Conservation (phyloP, 805 yeast genomes). For the Myxozyma lipomycoides region DNA sequence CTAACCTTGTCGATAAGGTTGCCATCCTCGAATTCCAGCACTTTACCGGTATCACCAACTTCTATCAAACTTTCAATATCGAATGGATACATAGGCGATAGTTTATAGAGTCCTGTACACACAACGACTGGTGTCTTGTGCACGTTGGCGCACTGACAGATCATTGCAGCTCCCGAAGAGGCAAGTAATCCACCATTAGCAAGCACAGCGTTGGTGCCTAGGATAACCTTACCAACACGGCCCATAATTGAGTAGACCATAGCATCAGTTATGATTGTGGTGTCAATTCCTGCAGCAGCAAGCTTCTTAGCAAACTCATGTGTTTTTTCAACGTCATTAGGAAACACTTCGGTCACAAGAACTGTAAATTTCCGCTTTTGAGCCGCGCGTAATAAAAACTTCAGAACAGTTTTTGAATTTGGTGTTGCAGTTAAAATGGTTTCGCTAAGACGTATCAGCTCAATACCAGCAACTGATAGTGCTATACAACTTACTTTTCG, state of each 20-base stretch:
- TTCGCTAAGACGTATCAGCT: slow-evolving; percentile 35
- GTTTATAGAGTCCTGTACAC: slow-evolving; percentile 88
- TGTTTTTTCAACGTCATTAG: slow-evolving; percentile 75
- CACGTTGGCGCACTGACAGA: slow-evolving; percentile 93
- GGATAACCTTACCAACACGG: slow-evolving; percentile 89
- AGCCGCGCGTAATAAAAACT: slow-evolving; percentile 80
- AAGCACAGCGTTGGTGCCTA: slow-evolving; percentile 83
- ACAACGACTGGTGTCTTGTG: slow-evolving; percentile 95
- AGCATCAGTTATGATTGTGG: slow-evolving; percentile 88
- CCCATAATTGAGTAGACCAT: slow-evolving; percentile 95
- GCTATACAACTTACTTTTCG: slow-evolving; percentile 56
- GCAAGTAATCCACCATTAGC: slow-evolving; percentile 95
- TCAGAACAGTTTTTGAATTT: slow-evolving; percentile 79
- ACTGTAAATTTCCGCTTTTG: slow-evolving; percentile 89
- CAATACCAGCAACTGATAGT: background rate
- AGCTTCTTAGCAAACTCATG: slow-evolving; percentile 75
- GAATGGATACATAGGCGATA: slow-evolving; percentile 89
- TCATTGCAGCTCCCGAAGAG: slow-evolving; percentile 85
- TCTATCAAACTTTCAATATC: slow-evolving; percentile 79
- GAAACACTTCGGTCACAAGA: slow-evolving; percentile 84
- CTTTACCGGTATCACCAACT: slow-evolving; percentile 91
- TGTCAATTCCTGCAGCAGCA: slow-evolving; percentile 80
- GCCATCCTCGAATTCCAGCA: slow-evolving; percentile 69
- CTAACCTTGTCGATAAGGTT: slow-evolving; percentile 64
- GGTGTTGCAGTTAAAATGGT: slow-evolving; percentile 85